Evolutionary conservation across 2,329 filamentous ascomycete species (phyloP).

Genomic region (Arthrobotrys pseudoclavata): DNA sequence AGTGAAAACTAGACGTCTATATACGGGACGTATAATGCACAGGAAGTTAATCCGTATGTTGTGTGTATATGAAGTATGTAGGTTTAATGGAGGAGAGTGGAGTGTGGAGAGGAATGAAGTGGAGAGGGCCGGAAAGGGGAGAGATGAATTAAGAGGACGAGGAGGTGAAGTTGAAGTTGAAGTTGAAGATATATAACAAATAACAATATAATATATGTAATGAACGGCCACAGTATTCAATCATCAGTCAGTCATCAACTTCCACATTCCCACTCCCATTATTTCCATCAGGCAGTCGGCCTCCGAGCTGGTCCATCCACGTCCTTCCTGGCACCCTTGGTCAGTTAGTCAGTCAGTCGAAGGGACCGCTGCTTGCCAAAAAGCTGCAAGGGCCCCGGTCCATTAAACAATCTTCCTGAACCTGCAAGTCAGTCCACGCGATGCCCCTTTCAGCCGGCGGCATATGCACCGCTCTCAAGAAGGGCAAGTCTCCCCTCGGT

Average conservation of each 20-base stretch:
- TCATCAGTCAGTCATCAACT: conserved; percentile 17
- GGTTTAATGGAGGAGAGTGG: conserved; percentile 13
- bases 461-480: conserved; percentile 29
- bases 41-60: too few species aligned
- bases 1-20: conserved; percentile 3
- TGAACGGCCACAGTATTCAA: conserved; percentile 22
- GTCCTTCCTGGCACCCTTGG: conserved; percentile 5
- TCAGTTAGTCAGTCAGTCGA: background rate
- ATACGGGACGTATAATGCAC: conserved; percentile 13
- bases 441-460: conserved; percentile 34
- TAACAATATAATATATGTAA: background rate
- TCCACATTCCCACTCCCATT: conserved; percentile 21
- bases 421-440: conserved; percentile 44
- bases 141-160: too few species aligned
- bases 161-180: background rate
- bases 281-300: conserved; percentile 31
- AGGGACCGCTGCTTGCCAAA: background rate
- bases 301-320: conserved; percentile 30
- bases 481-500: conserved; percentile 20
- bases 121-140: conserved; percentile 5
- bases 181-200: conserved; percentile 14
- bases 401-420: conserved; percentile 55
- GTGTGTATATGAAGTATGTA: too few species aligned
- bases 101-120: conserved; percentile 3
- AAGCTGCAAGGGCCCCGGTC: conserved; percentile 37